Conservation (phyloP, 2,329 filamentous ascomycete genomes). For the Epichloe coenophiala region DNA sequence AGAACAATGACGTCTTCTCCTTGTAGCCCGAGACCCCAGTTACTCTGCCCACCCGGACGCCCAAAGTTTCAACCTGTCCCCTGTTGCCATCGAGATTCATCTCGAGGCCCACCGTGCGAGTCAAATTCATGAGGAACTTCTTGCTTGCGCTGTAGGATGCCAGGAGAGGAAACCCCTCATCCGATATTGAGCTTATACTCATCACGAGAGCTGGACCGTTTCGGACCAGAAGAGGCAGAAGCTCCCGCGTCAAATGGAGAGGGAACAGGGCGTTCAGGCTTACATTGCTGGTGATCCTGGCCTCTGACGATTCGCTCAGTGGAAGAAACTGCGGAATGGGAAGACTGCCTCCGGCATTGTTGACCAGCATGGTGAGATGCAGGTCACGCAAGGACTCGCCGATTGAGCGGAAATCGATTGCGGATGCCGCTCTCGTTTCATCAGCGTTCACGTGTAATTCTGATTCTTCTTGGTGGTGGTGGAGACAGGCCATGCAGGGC, state of each 20-base stretch:
- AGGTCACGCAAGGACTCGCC: constrained; percentile 13
- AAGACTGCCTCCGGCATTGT: constrained; percentile 29
- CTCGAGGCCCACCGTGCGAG: constrained; percentile 27
- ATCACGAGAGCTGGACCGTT: constrained; percentile 32
- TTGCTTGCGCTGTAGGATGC: constrained; percentile 32
- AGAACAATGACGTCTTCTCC: constrained; percentile 8
- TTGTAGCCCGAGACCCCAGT: constrained; percentile 8
- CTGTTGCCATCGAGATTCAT: constrained; percentile 14
- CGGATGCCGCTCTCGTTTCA: too few species aligned
- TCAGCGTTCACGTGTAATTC: constrained; percentile 9
- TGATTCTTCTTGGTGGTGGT: constrained; percentile 3
- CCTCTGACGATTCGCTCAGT: constrained; percentile 21
- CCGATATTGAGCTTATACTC: constrained; percentile 34
- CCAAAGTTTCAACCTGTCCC: not conserved
- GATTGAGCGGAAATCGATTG: constrained; percentile 5
- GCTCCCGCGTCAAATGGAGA: constrained; percentile 29
- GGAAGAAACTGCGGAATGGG: constrained; percentile 18
- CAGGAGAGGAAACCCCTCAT: constrained; percentile 30
- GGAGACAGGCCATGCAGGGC: not conserved
- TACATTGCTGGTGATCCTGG: constrained; percentile 26
- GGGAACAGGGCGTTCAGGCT: constrained; percentile 37
- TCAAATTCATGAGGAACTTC: constrained; percentile 24
- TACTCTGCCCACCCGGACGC: constrained; percentile 3
- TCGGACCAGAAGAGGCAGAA: constrained; percentile 27
- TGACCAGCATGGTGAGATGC: constrained; percentile 39